Conservation (phyloP, 805 yeast species). For the Yarrowia yakushimensis region DNA sequence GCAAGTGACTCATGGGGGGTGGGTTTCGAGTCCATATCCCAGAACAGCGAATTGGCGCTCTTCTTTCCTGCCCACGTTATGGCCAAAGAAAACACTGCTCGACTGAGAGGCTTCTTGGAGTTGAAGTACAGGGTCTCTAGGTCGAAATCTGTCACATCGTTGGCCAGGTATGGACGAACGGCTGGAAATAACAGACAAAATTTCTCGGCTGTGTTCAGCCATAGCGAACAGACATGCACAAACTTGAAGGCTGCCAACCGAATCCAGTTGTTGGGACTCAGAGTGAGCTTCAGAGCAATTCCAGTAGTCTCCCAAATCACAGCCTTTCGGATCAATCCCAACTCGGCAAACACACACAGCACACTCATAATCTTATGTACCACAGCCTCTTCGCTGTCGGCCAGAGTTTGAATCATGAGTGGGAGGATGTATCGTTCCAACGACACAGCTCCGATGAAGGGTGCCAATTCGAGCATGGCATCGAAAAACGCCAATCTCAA, state of each 20-base stretch:
- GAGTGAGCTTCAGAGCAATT: slow-evolving; percentile 51
- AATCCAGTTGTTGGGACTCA: slow-evolving; percentile 88
- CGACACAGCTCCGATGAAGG: slow-evolving; percentile 75
- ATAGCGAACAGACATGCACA: slow-evolving; percentile 57
- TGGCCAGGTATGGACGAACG: slow-evolving; percentile 67
- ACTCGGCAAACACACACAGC: slow-evolving; percentile 51
- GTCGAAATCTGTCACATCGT: slow-evolving; percentile 66
- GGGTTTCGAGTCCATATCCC: slow-evolving; percentile 49
- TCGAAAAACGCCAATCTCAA: slow-evolving; percentile 69
- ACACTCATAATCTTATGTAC: slow-evolving; percentile 64
- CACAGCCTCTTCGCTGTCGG: slow-evolving; percentile 81
- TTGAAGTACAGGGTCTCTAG: slow-evolving; percentile 67
- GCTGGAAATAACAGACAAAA: slow-evolving; percentile 82
- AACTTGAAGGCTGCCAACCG: slow-evolving; percentile 63
- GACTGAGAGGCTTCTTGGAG: slow-evolving; percentile 62
- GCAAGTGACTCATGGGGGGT: background rate
- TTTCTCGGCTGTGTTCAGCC: slow-evolving; percentile 68
- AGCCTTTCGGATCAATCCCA: slow-evolving; percentile 53
- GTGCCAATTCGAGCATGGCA: slow-evolving; percentile 67
- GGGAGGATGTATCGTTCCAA: slow-evolving; percentile 89
- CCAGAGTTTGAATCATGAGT: slow-evolving; percentile 71
- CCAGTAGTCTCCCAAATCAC: slow-evolving; percentile 55
- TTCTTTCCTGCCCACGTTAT: slow-evolving; percentile 64
- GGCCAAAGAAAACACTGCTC: slow-evolving; percentile 60
- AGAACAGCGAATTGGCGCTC: slow-evolving; percentile 67